These are phyloP conservation scores for Tulasnella sp. DNA, from an alignment of 768 basidiomycete genomes.

Conservation along the genomic window DNA sequence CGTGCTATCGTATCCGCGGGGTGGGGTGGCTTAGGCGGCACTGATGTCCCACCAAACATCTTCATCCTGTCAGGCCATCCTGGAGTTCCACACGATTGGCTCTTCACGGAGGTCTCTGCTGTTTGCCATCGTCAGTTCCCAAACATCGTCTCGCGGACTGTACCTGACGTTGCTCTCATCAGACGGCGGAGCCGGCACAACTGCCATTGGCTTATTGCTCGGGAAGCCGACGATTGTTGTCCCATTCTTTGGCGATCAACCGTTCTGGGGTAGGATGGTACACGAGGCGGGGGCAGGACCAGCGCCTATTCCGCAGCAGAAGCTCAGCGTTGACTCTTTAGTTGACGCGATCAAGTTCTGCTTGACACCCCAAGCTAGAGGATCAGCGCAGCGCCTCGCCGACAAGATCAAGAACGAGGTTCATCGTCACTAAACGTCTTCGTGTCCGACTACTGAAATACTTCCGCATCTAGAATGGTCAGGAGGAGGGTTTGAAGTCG, in stretches of 20 bases:
- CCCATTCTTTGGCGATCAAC: constrained; percentile 55
- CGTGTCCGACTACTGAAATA: too few species aligned
- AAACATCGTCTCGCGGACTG: too few species aligned
- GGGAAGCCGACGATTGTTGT: constrained; percentile 50
- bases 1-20: constrained; percentile 52
- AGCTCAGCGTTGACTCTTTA: constrained; percentile 37
- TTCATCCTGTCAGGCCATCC: constrained; percentile 46
- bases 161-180: not conserved
- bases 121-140: constrained; percentile 38
- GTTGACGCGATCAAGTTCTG: constrained; percentile 42
- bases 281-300: constrained; percentile 50
- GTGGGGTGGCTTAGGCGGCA: constrained; percentile 50
- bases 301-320: constrained; percentile 42
- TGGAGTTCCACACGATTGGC: constrained; percentile 61
- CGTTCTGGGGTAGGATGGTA: constrained; percentile 45
- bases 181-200: constrained; percentile 53
- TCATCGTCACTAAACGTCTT: too few species aligned
- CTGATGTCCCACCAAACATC: constrained; percentile 38
- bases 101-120: constrained; percentile 46
- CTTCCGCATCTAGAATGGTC: constrained; percentile 37
- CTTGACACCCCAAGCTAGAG: constrained; percentile 35
- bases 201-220: constrained; percentile 46
- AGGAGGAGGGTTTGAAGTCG: constrained; percentile 36
- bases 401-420: constrained; percentile 42
- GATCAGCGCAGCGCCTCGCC: constrained; percentile 39